phyloP scores from a whole-genome alignment of 169 alveolate genomes.

The Eimeria sp. region DNA sequence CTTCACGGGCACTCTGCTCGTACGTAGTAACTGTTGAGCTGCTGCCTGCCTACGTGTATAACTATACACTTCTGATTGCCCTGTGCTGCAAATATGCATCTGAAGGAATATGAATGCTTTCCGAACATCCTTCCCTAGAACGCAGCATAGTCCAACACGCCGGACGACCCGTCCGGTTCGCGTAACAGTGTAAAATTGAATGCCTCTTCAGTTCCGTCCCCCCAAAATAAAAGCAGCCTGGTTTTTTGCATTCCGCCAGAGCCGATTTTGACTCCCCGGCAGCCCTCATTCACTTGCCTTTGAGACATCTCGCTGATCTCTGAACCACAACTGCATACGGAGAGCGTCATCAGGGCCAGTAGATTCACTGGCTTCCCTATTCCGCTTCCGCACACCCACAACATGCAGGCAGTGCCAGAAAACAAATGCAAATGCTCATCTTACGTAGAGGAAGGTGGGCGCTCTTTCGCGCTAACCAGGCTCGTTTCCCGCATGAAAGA shows the following conservation, averaged over 20 bases:
- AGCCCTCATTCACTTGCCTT: background rate
- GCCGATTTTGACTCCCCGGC: slow-evolving; percentile 29
- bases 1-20: too few species aligned
- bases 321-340: slow-evolving; percentile 31
- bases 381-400: slow-evolving; percentile 24
- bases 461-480: slow-evolving; percentile 14
- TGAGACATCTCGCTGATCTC: background rate
- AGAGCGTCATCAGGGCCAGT: slow-evolving; percentile 1
- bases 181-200: background rate
- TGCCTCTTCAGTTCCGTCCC: background rate
- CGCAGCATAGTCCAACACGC: background rate
- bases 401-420: background rate
- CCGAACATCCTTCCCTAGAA: background rate
- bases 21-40: too few species aligned
- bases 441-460: background rate
- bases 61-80: background rate
- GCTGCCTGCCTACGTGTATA: background rate
- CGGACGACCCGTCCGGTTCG: background rate
- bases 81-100: background rate
- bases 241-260: background rate
- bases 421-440: background rate
- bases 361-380: background rate
- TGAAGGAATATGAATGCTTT: background rate
- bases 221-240: slow-evolving; percentile 12
- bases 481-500: background rate